Base-by-base conservation (phyloP, 768 basidiomycete species). In the Suillus occidentalis region DNA sequence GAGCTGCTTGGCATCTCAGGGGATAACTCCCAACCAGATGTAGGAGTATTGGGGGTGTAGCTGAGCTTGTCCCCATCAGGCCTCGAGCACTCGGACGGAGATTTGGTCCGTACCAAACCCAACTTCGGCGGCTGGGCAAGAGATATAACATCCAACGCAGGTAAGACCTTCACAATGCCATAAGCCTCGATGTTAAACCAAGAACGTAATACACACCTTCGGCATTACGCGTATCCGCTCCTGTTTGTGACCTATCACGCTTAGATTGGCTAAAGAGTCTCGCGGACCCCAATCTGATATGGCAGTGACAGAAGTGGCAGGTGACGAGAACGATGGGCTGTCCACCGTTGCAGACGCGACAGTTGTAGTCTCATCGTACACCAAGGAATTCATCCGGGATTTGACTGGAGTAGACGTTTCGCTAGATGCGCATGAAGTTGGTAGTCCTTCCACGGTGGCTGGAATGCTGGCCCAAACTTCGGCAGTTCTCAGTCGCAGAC, bases 401-500 rank as follows among this genome's bases (percentile, higher is more conserved):
- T 42, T 59, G 6, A 22, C 57, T 25, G 58, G 40, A 28, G 58
- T 59, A 59, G 58, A 59, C 1, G 58, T 28, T 42, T 42, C 25
- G 18, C 58, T 42, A 31, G 40, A 59, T 18, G 18, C 16, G 25
- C 25, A 39, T 42, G 40, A 40, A 58, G 9, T 25, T 42, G 58
- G 18, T 31, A 28, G 12, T 59, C 39, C 58, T 7, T 59, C 58
- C 18, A 59, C 40, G 22, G 75, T 75, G 16, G 73, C 74, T 28
- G 75, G 75, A 55, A 75, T 64, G 31, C 74, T 69, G 63, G 49
- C 61, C 64, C 77, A 61, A 37, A 75, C 60, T 61, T 65, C 66
- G 45, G 72, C 72, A 7, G 65, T 77, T 60, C 74, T 72, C 45
- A 67, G 57, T 49, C 75, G 76, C 61, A 75, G 76, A 25, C 66